phyloP scores from a whole-genome alignment of 805 yeast species.

The Candida hungchunana region DNA sequence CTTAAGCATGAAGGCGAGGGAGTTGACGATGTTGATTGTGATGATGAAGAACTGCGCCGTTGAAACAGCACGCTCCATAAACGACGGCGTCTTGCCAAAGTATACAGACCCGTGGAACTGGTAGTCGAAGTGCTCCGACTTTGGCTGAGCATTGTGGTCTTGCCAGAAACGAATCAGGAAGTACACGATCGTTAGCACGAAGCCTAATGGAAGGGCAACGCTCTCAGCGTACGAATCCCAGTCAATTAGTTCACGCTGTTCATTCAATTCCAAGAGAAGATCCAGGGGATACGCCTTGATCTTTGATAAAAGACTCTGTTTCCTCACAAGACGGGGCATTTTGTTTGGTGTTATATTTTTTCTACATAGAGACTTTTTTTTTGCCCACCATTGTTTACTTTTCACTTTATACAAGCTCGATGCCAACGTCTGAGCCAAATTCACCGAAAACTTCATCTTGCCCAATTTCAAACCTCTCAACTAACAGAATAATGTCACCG shows the following conservation, averaged over 20 bases:
- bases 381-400: too few species aligned
- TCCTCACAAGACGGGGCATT: conserved; percentile 21
- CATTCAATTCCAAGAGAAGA: conserved; percentile 22
- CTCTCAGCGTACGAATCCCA: conserved; percentile 26
- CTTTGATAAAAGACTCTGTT: conserved; percentile 17
- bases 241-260: conserved; percentile 25
- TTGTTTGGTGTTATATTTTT: background rate
- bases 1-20: conserved; percentile 19
- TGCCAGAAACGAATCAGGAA: conserved; percentile 25
- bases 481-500: conserved; percentile 32
- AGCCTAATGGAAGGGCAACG: conserved; percentile 26
- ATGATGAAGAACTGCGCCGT: conserved; percentile 15
- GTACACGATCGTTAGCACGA: conserved; percentile 19
- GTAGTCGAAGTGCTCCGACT: conserved; percentile 11
- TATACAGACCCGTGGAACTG: conserved; percentile 20
- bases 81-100: conserved; percentile 11
- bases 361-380: too few species aligned
- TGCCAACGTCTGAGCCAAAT: conserved; percentile 31
- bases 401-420: conserved; percentile 12
- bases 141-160: conserved; percentile 14
- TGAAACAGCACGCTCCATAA: conserved; percentile 6
- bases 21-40: conserved; percentile 19
- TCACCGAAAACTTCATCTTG: conserved; percentile 35
- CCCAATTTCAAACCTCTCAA: conserved; percentile 50
- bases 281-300: conserved; percentile 25